phyloP scores from a whole-genome alignment of 768 basidiomycete genomes.

The Russula griseocarnosa region DNA sequence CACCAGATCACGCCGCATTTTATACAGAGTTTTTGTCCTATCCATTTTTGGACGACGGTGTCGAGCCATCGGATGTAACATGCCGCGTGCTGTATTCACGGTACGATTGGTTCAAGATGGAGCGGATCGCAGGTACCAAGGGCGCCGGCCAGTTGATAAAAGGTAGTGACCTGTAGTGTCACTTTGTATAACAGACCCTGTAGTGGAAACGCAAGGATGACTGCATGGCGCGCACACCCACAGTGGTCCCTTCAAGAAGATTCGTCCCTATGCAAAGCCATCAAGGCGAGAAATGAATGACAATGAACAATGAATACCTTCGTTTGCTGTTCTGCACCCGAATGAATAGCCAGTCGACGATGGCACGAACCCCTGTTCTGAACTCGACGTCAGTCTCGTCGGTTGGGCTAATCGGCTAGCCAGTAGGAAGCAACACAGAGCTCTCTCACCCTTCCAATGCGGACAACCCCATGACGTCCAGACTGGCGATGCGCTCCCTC shows the following conservation, averaged over 20 bases:
- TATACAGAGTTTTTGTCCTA: conserved; percentile 87
- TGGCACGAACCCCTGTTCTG: conserved; percentile 85
- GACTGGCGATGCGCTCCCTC: conserved; percentile 44
- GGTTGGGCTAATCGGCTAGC: background rate
- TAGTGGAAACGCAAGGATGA: too few relatives aligned
- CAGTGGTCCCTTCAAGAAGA: conserved; percentile 3
- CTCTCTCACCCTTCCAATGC: conserved; percentile 78
- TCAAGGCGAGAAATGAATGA: background rate
- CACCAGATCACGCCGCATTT: conserved; percentile 87
- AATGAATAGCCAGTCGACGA: conserved; percentile 92
- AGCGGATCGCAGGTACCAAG: conserved; percentile 68
- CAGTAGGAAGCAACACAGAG: background rate
- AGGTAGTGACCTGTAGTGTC: conserved; percentile 6
- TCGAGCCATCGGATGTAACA: conserved; percentile 84
- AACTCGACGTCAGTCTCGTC: background rate
- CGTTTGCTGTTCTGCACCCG: conserved; percentile 83
- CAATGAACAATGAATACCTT: conserved; percentile 40
- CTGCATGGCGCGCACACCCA: background rate
- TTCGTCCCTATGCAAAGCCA: conserved; percentile 14
- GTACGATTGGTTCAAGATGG: conserved; percentile 85
- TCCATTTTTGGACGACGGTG: conserved; percentile 85
- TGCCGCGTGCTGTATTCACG: conserved; percentile 78
- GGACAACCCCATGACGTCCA: conserved; percentile 78
- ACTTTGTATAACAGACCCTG: too few relatives aligned
- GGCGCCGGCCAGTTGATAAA: conserved; percentile 34